These are phyloP conservation scores for Colletotrichum truncatum DNA, from an alignment of 2,329 filamentous ascomycete species.

Conservation along the genomic window DNA sequence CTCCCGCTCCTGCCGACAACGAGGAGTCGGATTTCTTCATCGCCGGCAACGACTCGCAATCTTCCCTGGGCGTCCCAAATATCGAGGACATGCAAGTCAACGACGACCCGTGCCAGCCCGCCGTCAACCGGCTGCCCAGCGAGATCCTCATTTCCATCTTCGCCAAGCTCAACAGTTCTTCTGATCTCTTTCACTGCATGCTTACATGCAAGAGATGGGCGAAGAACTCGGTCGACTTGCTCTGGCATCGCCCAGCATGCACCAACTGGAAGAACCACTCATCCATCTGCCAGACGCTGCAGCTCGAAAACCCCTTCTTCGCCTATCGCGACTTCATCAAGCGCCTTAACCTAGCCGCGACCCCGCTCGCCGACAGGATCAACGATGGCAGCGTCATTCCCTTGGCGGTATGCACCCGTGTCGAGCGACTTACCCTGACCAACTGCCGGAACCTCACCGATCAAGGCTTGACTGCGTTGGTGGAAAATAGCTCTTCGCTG, in stretches of 20 bases:
- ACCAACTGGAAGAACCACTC: constrained; percentile 85
- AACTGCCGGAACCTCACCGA: constrained; percentile 90
- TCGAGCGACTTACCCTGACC: constrained; percentile 92
- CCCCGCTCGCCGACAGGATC: constrained; percentile 70
- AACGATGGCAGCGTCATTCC: constrained; percentile 91
- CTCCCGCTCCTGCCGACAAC: constrained; percentile 79
- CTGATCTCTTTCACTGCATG: constrained; percentile 88
- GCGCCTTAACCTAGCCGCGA: constrained; percentile 84
- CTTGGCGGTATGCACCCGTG: constrained; percentile 84
- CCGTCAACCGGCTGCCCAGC: constrained; percentile 86
- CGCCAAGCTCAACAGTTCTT: constrained; percentile 78
- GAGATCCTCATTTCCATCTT: constrained; percentile 96
- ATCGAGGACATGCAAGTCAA: constrained; percentile 78
- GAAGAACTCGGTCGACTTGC: constrained; percentile 86
- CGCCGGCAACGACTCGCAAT: constrained; percentile 89
- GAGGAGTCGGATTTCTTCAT: constrained; percentile 95
- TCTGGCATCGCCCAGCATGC: constrained; percentile 95
- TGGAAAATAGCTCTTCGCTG: constrained; percentile 81
- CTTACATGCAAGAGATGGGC: constrained; percentile 95
- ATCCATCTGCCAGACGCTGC: constrained; percentile 82
- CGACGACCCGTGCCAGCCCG: constrained; percentile 75
- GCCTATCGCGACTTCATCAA: constrained; percentile 91
- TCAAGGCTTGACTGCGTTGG: constrained; percentile 79
- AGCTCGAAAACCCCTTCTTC: constrained; percentile 80
- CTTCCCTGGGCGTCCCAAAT: constrained; percentile 84